These are phyloP conservation scores for Chaetomium tenue DNA, from an alignment of 495 filamentous ascomycete genomes.

Conservation along the genomic window DNA sequence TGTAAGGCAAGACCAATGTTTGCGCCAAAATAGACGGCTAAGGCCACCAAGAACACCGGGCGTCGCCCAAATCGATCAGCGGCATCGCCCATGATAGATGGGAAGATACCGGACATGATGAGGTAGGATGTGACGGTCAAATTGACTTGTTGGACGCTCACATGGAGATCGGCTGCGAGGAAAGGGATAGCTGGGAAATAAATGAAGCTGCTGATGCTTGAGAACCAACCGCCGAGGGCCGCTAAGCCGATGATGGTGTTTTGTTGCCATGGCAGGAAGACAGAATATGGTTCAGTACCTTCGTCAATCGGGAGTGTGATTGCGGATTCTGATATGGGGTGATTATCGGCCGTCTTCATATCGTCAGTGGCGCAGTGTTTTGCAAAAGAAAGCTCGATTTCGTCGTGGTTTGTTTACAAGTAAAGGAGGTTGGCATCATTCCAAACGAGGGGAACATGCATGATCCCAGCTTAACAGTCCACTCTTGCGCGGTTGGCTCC, in stretches of 20 bases:
- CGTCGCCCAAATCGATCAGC: constrained; percentile 49
- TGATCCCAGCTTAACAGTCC: no score
- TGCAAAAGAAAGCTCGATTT: not conserved
- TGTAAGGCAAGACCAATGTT: constrained; percentile 54
- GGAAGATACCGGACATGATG: constrained; percentile 27
- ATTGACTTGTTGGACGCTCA: constrained; percentile 38
- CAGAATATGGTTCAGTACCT: not conserved
- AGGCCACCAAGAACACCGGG: constrained; percentile 33
- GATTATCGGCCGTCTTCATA: not conserved
- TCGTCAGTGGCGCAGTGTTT: not conserved
- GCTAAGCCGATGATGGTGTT: constrained; percentile 20
- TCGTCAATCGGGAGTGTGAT: not conserved
- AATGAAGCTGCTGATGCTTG: constrained; percentile 43
- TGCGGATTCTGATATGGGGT: not conserved
- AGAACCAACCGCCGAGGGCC: constrained; percentile 36
- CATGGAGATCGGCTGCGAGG: constrained; percentile 30
- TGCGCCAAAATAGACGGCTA: constrained; percentile 37
- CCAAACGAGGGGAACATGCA: no score
- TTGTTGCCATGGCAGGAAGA: not conserved
- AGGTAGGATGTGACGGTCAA: constrained; percentile 44
- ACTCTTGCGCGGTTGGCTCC: no score
- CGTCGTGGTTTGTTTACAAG: no score
- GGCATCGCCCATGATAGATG: constrained; percentile 46
- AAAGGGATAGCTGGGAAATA: constrained; percentile 45
- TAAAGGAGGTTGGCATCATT: no score